phyloP scores from a whole-genome alignment of 2,329 filamentous ascomycete genomes.

The Emmonsiellopsis sp. region DNA sequence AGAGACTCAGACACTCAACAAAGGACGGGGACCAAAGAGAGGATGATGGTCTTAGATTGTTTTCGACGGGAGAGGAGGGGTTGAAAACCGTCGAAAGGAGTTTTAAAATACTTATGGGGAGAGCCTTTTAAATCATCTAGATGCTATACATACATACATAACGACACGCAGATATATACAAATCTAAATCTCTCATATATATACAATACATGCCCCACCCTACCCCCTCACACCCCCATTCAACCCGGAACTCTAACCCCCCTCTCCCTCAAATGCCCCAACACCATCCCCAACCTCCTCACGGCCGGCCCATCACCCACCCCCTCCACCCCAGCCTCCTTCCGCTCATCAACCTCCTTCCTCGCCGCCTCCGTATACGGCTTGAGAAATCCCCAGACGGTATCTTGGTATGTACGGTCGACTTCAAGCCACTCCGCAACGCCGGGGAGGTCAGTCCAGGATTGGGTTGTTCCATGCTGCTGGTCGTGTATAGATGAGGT shows the following conservation, averaged over 20 bases:
- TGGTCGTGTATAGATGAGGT: no score
- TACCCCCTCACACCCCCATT: not conserved
- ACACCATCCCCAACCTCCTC: slow-evolving; percentile 11
- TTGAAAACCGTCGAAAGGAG: no score
- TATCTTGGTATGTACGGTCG: slow-evolving; percentile 11
- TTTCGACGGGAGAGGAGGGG: no score
- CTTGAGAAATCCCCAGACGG: slow-evolving; percentile 13
- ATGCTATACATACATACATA: no score
- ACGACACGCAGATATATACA: no score
- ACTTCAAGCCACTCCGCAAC: slow-evolving; percentile 13
- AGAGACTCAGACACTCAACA: no score
- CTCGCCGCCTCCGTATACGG: slow-evolving; percentile 10
- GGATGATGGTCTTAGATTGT: no score
- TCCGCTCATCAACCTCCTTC: slow-evolving; percentile 10
- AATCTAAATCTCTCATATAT: no score
- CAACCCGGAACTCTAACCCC: not conserved
- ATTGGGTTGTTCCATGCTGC: not conserved
- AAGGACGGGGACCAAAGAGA: no score
- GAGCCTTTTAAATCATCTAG: no score
- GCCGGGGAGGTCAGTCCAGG: slow-evolving; percentile 8
- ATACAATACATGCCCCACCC: no score
- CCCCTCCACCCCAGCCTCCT: not conserved
- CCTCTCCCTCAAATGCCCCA: slow-evolving; percentile 11
- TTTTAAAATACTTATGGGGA: no score
- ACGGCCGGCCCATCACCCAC: slow-evolving; percentile 12